phyloP scores from a whole-genome alignment of 1,284 basidiomycete species.

The Testicularia cyperi region DNA sequence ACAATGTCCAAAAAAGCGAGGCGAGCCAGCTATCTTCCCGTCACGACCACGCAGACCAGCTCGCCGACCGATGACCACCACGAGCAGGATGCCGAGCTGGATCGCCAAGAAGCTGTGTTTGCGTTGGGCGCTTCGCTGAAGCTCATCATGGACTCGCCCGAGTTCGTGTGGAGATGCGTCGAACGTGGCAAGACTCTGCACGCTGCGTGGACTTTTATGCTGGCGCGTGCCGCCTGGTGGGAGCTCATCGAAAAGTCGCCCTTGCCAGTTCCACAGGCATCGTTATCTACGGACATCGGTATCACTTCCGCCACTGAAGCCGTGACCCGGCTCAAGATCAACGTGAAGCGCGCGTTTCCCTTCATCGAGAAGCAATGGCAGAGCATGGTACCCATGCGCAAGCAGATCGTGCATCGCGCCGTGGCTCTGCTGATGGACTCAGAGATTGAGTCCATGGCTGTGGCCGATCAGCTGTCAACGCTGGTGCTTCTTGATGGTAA shows the following conservation, averaged over 20 bases:
- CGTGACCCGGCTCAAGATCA: conserved; percentile 16
- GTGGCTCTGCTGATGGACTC: conserved; percentile 24
- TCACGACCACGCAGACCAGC: no score
- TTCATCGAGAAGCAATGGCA: conserved; percentile 47
- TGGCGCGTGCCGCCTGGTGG: conserved; percentile 32
- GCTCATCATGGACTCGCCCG: conserved; percentile 43
- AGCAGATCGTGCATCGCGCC: conserved; percentile 36
- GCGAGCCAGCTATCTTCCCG: conserved; percentile 22
- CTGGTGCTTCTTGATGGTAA: conserved; percentile 30
- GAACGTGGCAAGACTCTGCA: conserved; percentile 43
- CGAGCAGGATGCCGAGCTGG: conserved; percentile 4
- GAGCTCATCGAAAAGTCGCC: conserved; percentile 17
- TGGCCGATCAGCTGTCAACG: conserved; percentile 31
- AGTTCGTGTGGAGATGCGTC: conserved; percentile 45
- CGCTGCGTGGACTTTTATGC: conserved; percentile 42
- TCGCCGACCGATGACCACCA: background rate
- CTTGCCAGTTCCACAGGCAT: background rate
- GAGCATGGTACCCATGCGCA: conserved; percentile 42
- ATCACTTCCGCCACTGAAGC: conserved; percentile 17
- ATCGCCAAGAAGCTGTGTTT: conserved; percentile 25
- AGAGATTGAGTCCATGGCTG: conserved; percentile 23
- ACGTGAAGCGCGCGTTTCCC: conserved; percentile 35
- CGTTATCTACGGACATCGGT: conserved; percentile 2
- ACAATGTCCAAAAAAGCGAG: conserved; percentile 1
- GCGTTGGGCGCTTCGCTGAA: conserved; percentile 38